Conservation (phyloP, 164 flowering plant genomes). For the Amborella trichopoda region DNA sequence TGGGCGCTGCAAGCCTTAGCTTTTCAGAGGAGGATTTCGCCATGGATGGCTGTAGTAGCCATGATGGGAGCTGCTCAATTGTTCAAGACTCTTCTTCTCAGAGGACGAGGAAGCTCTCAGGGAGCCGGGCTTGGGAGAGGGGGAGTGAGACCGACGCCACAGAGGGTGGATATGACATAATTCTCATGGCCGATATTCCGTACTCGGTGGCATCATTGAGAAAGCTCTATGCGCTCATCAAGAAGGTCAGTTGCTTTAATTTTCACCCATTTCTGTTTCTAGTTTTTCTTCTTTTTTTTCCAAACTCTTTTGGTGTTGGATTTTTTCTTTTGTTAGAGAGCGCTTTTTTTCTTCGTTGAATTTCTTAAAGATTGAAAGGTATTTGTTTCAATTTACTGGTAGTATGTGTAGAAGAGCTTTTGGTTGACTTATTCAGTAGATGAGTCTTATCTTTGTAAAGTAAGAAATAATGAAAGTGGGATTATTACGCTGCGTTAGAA, state of each 20-base stretch:
- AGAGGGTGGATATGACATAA: constrained; percentile 83
- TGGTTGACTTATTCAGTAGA: too few species aligned
- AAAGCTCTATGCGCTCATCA: constrained; percentile 63
- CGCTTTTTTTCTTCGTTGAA: neutral
- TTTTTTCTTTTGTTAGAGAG: neutral
- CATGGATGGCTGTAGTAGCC: constrained; percentile 80
- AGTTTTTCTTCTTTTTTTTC: too few species aligned
- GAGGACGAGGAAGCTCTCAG: constrained; percentile 79
- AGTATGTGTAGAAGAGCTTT: too few species aligned
- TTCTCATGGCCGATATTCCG: constrained; percentile 75
- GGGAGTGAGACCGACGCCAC: constrained; percentile 57
- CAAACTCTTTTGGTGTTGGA: too few species aligned
- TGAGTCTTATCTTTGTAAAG: too few species aligned
- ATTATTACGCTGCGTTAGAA: too few species aligned
- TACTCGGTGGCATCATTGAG: constrained; percentile 53
- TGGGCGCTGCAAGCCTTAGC: constrained; percentile 47
- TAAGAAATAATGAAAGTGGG: too few species aligned
- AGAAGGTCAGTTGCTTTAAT: constrained; percentile 45
- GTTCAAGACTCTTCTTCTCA: constrained; percentile 48
- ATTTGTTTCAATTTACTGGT: too few species aligned
- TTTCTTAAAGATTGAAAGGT: too few species aligned
- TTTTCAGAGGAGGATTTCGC: constrained; percentile 90
- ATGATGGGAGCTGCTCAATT: constrained; percentile 66
- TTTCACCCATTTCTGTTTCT: neutral
- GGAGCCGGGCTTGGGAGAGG: constrained; percentile 90